These are phyloP conservation scores for Achaetomium macrosporum DNA, from an alignment of 2,329 filamentous ascomycete genomes.

Conservation along the genomic window DNA sequence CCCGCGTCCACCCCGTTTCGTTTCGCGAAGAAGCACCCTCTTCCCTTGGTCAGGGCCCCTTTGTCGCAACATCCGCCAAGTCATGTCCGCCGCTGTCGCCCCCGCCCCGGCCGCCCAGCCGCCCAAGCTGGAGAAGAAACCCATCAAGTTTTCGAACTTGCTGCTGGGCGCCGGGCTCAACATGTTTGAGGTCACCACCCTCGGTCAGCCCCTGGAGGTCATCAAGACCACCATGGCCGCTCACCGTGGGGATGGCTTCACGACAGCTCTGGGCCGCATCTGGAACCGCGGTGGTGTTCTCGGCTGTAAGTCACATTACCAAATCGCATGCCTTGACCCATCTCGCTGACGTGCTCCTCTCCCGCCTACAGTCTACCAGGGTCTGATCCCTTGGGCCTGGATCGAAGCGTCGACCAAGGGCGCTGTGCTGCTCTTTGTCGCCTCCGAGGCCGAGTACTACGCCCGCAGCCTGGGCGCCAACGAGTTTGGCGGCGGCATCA, in stretches of 20 bases:
- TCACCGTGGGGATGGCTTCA: constrained; percentile 84
- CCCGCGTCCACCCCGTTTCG: constrained; percentile 20
- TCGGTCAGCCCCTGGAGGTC: constrained; percentile 85
- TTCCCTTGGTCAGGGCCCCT: constrained; percentile 98
- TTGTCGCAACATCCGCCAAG: constrained; percentile 46
- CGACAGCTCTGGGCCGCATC: constrained; percentile 73
- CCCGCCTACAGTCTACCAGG: constrained; percentile 82
- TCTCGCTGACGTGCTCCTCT: constrained; percentile 24
- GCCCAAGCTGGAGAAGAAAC: constrained; percentile 86
- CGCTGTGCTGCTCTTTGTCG: constrained; percentile 97
- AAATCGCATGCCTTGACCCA: not conserved
- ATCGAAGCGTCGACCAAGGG: constrained; percentile 99
- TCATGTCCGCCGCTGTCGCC: constrained; percentile 57
- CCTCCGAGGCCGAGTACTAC: constrained; percentile 95
- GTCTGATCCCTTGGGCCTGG: constrained; percentile 99
- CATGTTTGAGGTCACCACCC: constrained; percentile 77
- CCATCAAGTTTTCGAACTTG: constrained; percentile 99
- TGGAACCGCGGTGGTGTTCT: constrained; percentile 90
- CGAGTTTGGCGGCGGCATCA: constrained; percentile 84
- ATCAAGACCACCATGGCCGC: constrained; percentile 99
- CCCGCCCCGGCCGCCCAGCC: constrained; percentile 44
- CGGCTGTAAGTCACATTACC: constrained; percentile 68
- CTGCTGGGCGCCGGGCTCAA: constrained; percentile 90
- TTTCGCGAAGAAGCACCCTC: constrained; percentile 78
- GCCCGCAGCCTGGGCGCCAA: constrained; percentile 75